phyloP scores from a whole-genome alignment of 768 basidiomycete species.

The Calocera viscosa region DNA sequence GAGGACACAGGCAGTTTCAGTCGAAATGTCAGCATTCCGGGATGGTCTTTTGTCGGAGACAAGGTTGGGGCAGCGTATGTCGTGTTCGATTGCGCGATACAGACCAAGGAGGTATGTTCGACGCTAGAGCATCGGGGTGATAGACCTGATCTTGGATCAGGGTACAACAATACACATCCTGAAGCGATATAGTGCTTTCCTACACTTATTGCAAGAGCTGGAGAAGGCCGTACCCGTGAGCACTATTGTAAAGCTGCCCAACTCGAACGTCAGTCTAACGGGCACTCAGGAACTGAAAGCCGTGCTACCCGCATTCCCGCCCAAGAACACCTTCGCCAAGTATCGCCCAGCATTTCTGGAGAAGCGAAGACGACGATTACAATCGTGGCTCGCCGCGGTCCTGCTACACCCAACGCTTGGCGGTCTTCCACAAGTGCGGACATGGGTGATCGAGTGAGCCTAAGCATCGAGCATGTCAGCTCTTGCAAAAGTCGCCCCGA shows the following conservation, averaged over 20 bases:
- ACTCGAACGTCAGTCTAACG: conserved; percentile 6
- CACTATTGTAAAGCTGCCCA: background rate
- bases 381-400: conserved; percentile 12
- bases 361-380: conserved; percentile 9
- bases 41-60: background rate
- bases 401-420: conserved; percentile 12
- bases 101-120: conserved; percentile 1
- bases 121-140: background rate
- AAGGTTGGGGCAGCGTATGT: background rate
- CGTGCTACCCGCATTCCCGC: background rate
- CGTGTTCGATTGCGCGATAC: background rate
- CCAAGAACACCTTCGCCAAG: conserved; percentile 9
- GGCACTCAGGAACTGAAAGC: background rate
- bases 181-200: conserved; percentile 13
- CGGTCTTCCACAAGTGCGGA: conserved; percentile 6
- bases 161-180: conserved; percentile 11
- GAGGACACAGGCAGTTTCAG: conserved; percentile 2
- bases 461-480: background rate
- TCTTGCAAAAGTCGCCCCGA: background rate
- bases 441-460: conserved; percentile 11
- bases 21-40: background rate
- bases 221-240: conserved; percentile 11
- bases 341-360: conserved; percentile 12
- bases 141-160: background rate
- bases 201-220: conserved; percentile 7